Evolutionary conservation across 306 rosid species (phyloP), one percentile per base, ranked within the genome.

Genomic region (Pachyrhizus erosus): DNA sequence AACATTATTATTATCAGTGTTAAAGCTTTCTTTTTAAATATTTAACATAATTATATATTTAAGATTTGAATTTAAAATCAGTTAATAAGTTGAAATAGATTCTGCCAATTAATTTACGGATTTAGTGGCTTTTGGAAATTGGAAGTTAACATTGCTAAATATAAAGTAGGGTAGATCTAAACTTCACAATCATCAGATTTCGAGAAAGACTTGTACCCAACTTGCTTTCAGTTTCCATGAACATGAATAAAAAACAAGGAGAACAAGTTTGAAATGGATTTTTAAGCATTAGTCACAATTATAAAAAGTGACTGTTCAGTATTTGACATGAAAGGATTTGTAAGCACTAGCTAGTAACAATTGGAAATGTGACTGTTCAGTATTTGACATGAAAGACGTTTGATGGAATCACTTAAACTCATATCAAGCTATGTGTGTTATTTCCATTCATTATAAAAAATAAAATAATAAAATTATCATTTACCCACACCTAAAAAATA

Each of bases 231-330:
- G 46, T n/a, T 34, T 67, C 6, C 52, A 20, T 40, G 29, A 27
- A 21, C 31, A 40, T 21, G 33, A 68, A 37, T 26, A 9, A 13
- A 33, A 33, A 33, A 34, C 6, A 66, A 18, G 73, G 51, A 68
- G 73, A 68, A 68, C 18, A 9, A 39, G 73, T 68, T 39, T 68
- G 73, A 68, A 68, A 20, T 68, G 51, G 27, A 37, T 18, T 18
- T 20, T 20, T 37, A 37, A 39, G n/a, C 73, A 20, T 20, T 1
- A 66, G 48, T 68, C 52, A 20, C n/a, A 68, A 10, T 10, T 31
- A 62, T 15, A 61, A 60, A 61, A 61, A 14, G 39, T 61, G 66
- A 58, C 15, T 6, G 2, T 8, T 37, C 42, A 37, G 42, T 55
- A 5, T 24, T 61, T 64, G 70, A 31, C 43, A 31, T 31, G 68